A percentile compares a stretch with the other conserved stretches of the same genome.
These are phyloP conservation scores for Haplographium delicatum DNA, from an alignment of 495 filamentous ascomycete species.

Conservation along the genomic window DNA sequence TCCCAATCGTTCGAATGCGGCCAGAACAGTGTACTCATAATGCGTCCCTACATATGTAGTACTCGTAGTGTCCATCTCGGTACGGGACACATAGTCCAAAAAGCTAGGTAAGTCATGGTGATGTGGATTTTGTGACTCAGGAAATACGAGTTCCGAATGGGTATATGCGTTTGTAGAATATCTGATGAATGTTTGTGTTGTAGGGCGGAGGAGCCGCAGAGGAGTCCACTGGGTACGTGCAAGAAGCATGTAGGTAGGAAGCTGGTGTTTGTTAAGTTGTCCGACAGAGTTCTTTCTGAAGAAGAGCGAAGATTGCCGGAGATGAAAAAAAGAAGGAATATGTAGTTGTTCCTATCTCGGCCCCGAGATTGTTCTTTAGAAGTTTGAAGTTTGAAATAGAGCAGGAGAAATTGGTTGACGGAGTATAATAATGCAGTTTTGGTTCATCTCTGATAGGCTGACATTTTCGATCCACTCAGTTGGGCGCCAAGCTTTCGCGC, in stretches of 20 bases:
- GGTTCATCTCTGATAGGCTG: slow-evolving; percentile 13
- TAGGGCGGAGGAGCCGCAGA: slow-evolving; percentile 9
- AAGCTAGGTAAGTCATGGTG: slow-evolving; percentile 70
- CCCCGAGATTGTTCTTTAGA: background rate
- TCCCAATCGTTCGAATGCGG: slow-evolving; percentile 53
- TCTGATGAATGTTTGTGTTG: slow-evolving; percentile 15
- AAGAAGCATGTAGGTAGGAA: slow-evolving; percentile 9
- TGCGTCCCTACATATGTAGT: slow-evolving; percentile 60
- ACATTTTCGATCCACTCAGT: too few species aligned
- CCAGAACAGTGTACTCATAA: slow-evolving; percentile 66
- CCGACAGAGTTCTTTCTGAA: background rate
- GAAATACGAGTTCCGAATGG: slow-evolving; percentile 35
- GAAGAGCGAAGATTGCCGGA: background rate
- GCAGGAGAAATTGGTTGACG: too few species aligned
- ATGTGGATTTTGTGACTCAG: slow-evolving; percentile 38
- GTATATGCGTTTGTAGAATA: slow-evolving; percentile 28
- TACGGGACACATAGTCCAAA: slow-evolving; percentile 59
- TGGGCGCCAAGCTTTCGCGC: too few species aligned
- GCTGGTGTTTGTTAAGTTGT: too few species aligned
- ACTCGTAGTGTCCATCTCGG: slow-evolving; percentile 41
- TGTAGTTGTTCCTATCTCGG: background rate
- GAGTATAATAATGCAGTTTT: too few species aligned
- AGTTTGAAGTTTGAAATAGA: background rate
- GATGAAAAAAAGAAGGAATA: background rate
- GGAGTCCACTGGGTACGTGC: background rate